phyloP scores from a whole-genome alignment of 2,329 filamentous ascomycete genomes.

The Colletotrichum nymphaeae region DNA sequence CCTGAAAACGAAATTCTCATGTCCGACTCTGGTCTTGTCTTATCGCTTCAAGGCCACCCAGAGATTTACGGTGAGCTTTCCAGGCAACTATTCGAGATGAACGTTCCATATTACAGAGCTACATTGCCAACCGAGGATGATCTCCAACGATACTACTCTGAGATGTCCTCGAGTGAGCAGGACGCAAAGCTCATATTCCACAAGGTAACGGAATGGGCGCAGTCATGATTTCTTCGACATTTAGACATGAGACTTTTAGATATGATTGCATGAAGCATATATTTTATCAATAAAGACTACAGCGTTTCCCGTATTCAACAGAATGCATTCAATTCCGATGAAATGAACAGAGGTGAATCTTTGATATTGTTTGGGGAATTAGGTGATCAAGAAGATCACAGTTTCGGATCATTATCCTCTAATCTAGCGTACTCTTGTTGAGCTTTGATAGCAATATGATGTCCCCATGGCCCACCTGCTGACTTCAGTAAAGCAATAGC shows the following conservation, averaged over 20 bases:
- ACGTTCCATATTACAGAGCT: slow-evolving; percentile 21
- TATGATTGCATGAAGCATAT: not conserved
- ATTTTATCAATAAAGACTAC: too few species aligned
- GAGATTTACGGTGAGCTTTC: slow-evolving; percentile 31
- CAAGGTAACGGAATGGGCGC: slow-evolving; percentile 11
- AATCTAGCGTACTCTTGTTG: not conserved
- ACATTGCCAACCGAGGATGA: slow-evolving; percentile 17
- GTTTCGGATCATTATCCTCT: not conserved
- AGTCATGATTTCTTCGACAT: not conserved
- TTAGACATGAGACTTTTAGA: not conserved
- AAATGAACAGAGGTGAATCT: not conserved
- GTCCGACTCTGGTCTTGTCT: slow-evolving; percentile 19
- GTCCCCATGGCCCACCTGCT: not conserved
- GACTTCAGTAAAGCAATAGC: not conserved
- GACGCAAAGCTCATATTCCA: slow-evolving; percentile 16
- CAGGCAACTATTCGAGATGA: slow-evolving; percentile 20
- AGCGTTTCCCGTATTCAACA: too few species aligned
- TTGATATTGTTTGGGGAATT: too few species aligned
- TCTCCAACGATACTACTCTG: slow-evolving; percentile 20
- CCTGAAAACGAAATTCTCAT: slow-evolving; percentile 19
- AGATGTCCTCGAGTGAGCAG: slow-evolving; percentile 21
- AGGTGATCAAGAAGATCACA: not conserved
- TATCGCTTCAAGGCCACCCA: slow-evolving; percentile 28
- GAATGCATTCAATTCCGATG: too few species aligned
- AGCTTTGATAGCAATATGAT: not conserved